Evolutionary conservation across 2,329 filamentous ascomycete genomes (phyloP).

Genomic region (Colletotrichum destructivum): DNA sequence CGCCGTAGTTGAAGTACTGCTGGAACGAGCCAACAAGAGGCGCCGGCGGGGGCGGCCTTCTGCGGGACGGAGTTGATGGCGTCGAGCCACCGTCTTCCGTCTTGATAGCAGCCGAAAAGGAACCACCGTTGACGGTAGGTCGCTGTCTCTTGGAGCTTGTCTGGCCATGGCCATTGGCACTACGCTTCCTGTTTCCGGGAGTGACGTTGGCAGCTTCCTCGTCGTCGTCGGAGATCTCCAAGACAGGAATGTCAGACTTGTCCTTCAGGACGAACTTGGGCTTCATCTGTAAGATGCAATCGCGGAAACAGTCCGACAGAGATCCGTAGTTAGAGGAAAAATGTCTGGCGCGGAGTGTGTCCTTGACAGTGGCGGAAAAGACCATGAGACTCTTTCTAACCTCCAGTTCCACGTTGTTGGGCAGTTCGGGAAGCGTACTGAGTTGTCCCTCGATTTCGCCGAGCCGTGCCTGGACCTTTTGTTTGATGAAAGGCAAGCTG

Average conservation of each 20-base stretch:
- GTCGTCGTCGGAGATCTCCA: conserved; percentile 58
- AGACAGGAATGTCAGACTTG: conserved; percentile 51
- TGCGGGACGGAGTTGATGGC: conserved; percentile 24
- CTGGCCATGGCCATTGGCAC: conserved; percentile 42
- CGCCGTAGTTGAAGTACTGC: conserved; percentile 55
- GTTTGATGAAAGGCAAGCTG: conserved; percentile 68
- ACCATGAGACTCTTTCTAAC: conserved; percentile 72
- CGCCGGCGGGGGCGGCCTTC: conserved; percentile 33
- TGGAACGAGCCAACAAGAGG: conserved; percentile 53
- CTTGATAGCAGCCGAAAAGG: conserved; percentile 51
- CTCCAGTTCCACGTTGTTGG: conserved; percentile 76
- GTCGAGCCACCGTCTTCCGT: conserved; percentile 50
- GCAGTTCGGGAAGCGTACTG: conserved; percentile 74
- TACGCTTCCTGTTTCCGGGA: conserved; percentile 45
- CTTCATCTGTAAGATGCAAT: conserved; percentile 62
- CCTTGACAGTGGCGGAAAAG: conserved; percentile 69
- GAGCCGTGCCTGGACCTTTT: conserved; percentile 66
- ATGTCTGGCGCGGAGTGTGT: conserved; percentile 65
- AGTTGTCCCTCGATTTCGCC: conserved; percentile 69
- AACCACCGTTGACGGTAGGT: conserved; percentile 35
- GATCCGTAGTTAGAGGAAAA: conserved; percentile 63
- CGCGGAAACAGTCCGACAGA: conserved; percentile 67
- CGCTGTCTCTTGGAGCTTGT: conserved; percentile 39
- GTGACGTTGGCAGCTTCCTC: conserved; percentile 46
- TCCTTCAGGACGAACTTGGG: conserved; percentile 62